Base-by-base conservation (phyloP, 192 early-diverging fungal species). In the Fimicolochytrium jonesii region DNA sequence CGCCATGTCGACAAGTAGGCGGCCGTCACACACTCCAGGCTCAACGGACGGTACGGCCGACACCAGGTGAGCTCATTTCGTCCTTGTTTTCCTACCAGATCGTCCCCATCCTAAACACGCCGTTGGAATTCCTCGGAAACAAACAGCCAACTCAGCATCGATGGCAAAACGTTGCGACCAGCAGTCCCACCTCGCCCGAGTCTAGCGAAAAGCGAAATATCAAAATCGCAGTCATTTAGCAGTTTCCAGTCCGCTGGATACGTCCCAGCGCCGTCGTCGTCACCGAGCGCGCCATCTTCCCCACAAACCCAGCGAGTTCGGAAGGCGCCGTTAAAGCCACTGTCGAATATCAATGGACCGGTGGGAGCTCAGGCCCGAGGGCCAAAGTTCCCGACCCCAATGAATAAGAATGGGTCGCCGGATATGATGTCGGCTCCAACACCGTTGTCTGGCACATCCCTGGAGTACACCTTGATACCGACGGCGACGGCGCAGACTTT, bases 341-440 rank as follows among this genome's bases (percentile, higher is more conserved):
- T 26, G 6, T 20, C 64, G 0, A 23, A 31, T 17, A 32, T 43
- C 15, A 13, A 23, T 1, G 46, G 13, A 20, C 23, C 56, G 35
- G 3, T 26, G 15, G 17, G 17, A 29, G 31, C 31, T 28, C 39
- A 34, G 15, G 10, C 44, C 32, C 46, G 54, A 22, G 64, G 46
- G 20, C 64, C 64, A 22, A 67, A 67, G 39, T 67, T 67, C 20
- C 64, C 64, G 0, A 67, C 64, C 13, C 64, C 64, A 30, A 59
- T 57, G 54, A 67, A 67, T 33, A 51, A 36, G 20, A 43, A 26
- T 30, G 51, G 51, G 13, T 64, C 62, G 30, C 29, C 13, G 26
- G 55, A n/a, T 20, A 15, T 67, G 7, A 51, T 39, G 23, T 51
- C 44, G 26, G 51, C 35, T 23, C 15, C 36, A 4, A 56, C 35